Base-by-base conservation (phyloP, 495 filamentous ascomycete species). In the Parathielavia hyrcaniae region DNA sequence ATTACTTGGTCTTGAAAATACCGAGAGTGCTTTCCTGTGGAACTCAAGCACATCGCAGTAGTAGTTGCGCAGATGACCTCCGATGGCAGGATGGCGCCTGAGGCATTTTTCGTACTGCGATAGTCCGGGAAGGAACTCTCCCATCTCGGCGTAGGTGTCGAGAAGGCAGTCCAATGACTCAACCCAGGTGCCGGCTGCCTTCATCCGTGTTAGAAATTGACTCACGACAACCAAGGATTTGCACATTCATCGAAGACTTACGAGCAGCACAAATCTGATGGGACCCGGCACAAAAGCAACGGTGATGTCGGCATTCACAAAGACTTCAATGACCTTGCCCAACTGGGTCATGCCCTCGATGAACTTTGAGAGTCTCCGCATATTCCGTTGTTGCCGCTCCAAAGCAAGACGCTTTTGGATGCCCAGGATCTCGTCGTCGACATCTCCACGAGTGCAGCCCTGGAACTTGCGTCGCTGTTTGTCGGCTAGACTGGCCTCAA, bases 21-120 rank as follows among this genome's bases (percentile, higher is more conserved):
- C 20, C 1, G 3, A 3, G 20, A 46, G 43, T 23, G 43, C 19
- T 14, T 46, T 26, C 43, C 43, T 13, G 20, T 46, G 43, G 43
- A 46, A 46, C 20, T 46, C 43, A 4, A 46, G 43, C 19, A 46
- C 43, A 46, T 46, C 43, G 20, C 43, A 46, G 11, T 46, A 46
- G 17, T 46, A 46, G 9, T 46, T 46, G 19, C 14, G 43, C 4
- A 46, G 20, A 46, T 46, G 13, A 14, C 11, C 6, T 19, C 43
- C 43, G 20, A 46, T 23, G 43, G 19, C 9, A 9, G 43, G 19
- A 26, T 46, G 43, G 9, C 10, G 22, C 26, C 6, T 14, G 3
- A 46, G 43, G 10, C 22, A 14, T 4, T 20, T 46, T 46, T 46
- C 43, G 20, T 46, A 46, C 9, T 46, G 19, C 2, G 43, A 46